Evolutionary conservation across 805 yeast species (phyloP).

Genomic region (Kodamaea leandrae): DNA sequence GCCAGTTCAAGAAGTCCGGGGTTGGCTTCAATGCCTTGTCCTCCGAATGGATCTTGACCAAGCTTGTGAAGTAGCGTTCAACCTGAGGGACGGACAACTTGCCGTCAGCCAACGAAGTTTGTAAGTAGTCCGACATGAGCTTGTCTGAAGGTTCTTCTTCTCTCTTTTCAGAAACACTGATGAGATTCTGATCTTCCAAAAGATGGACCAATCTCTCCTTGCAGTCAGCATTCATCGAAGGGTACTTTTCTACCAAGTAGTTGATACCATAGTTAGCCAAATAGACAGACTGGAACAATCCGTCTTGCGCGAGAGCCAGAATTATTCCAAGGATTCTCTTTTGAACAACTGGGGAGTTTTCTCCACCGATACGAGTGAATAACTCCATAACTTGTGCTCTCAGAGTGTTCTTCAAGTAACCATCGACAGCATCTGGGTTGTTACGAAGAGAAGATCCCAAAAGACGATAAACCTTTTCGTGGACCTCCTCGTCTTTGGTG

Average conservation of each 20-base stretch:
- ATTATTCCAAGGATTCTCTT: constrained; percentile 53
- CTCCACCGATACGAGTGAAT: constrained; percentile 14
- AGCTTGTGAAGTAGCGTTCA: constrained; percentile 16
- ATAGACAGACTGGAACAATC: constrained; percentile 30
- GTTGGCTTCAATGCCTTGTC: constrained; percentile 25
- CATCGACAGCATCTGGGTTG: constrained; percentile 58
- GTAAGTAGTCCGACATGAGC: constrained; percentile 36
- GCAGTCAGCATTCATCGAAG: constrained; percentile 26
- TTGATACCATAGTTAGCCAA: constrained; percentile 25
- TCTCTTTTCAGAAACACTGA: constrained; percentile 10
- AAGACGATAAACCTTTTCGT: constrained; percentile 57
- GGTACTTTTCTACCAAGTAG: constrained; percentile 25
- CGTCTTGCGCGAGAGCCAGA: constrained; percentile 42
- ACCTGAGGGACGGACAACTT: constrained; percentile 12
- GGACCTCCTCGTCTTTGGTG: constrained; percentile 17
- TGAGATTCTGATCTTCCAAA: constrained; percentile 41
- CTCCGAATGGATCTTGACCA: constrained; percentile 33
- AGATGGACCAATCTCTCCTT: constrained; percentile 44
- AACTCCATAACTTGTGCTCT: constrained; percentile 18
- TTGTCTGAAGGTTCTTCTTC: constrained; percentile 22
- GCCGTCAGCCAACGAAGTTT: constrained; percentile 27
- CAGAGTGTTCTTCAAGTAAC: constrained; percentile 19
- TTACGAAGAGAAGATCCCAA: constrained; percentile 71
- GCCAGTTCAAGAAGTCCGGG: constrained; percentile 61
- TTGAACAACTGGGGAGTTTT: constrained; percentile 33